Evolutionary conservation across 108 stramenopile genomes (phyloP).

Genomic region (Skeletonema potamos): DNA sequence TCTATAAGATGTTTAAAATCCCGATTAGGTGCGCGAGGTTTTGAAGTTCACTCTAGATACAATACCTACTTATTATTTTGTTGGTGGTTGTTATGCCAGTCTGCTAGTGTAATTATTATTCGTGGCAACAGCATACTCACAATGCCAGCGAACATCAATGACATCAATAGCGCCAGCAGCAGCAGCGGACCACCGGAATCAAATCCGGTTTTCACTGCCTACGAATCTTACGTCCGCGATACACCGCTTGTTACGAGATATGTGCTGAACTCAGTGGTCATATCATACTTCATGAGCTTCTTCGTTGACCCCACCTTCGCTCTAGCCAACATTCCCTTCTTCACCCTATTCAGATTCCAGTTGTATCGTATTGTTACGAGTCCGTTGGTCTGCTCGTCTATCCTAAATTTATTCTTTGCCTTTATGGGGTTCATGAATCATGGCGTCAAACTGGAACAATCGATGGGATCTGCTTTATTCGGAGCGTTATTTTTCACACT

Average conservation of each 20-base stretch:
- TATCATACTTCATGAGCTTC: slow-evolving; percentile 61
- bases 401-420: slow-evolving; percentile 67
- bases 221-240: slow-evolving; percentile 56
- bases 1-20: no score
- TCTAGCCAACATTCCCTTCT: slow-evolving; percentile 73
- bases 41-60: no score
- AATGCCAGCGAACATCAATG: not conserved
- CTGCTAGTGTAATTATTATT: no score
- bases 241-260: slow-evolving; percentile 79
- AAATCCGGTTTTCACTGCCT: slow-evolving; percentile 64
- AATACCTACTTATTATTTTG: no score
- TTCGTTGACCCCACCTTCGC: slow-evolving; percentile 51
- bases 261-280: slow-evolving; percentile 56
- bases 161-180: slow-evolving; percentile 9
- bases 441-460: slow-evolving; percentile 68
- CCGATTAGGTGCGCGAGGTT: no score
- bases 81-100: no score
- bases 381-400: slow-evolving; percentile 61
- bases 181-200: slow-evolving; percentile 49
- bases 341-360: slow-evolving; percentile 70
- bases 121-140: no score
- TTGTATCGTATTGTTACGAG: slow-evolving; percentile 76
- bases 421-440: slow-evolving; percentile 67
- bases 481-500: slow-evolving; percentile 59
- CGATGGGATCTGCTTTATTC: slow-evolving; percentile 76